Base-by-base conservation (phyloP, 495 filamentous ascomycete genomes). In the Bathelium albidoporum region DNA sequence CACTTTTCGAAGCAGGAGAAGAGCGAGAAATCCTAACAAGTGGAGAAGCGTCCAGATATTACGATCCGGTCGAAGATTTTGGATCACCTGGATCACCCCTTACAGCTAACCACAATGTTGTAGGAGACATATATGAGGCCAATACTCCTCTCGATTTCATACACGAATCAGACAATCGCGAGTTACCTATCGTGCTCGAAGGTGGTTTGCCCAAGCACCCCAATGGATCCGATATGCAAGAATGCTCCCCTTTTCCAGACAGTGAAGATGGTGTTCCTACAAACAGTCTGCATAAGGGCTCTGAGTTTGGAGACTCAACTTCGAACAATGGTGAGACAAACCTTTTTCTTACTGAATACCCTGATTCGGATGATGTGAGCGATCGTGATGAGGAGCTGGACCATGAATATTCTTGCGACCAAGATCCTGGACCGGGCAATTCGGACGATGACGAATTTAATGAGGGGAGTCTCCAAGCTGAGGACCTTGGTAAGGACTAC, bases 31-130 rank as follows among this genome's bases (percentile, higher is more conserved):
- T 11, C 9, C 49, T 24, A 55, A 55, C 20, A 29, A 55, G 5
- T 29, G 49, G 49, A 26, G 49, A 55, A 55, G 49, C 49, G 2
- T 55, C 49, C 49, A 55, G 29, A 29, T 55, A 55, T 24, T 55
- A 55, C 20, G 49, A 55, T 55, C 49, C 20, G 24, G 20, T 28
- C 29, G 49, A 55, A 29, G 49, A 55, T 20, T 55, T 55, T 55
- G 16, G 24, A 10, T 28, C 49, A 9, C 49, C 49, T 29, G 7
- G 11, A 29, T 24, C 49, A 3, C 29, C 22, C 16, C 2, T 10
- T 26, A 29, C 49, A 7, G 49, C 24, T 16, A 24, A 55, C 16
- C 49, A 16, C 2, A 29, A 16, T 29, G 24, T n/a, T 29, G 24
- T 11, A 7, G 24, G 16, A 11, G 49, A 55, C 20, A 9, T 29